Percentiles rank a stretch among this genome's conserved stretches.
Evolutionary conservation across 179 eudicot genomes (phyloP).

Genomic region (Monotropa hypopitys): DNA sequence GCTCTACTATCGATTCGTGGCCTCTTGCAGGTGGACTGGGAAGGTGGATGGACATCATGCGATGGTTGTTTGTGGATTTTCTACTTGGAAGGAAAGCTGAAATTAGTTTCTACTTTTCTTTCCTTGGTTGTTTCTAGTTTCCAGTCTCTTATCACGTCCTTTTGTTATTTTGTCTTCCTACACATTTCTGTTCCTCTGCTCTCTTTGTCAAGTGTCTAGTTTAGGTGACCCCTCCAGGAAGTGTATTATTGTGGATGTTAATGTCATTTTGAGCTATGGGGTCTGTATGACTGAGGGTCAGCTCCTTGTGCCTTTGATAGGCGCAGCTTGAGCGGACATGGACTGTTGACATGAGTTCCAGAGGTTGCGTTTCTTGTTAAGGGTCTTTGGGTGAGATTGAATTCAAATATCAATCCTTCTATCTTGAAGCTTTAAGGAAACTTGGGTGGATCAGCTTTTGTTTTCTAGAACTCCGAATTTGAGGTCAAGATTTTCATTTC

Average conservation of each 20-base stretch:
- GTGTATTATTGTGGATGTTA: constrained; percentile 3
- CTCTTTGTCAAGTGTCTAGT: constrained; percentile 9
- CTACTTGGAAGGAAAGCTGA: constrained; percentile 21
- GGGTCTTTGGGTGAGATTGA: constrained; percentile 6
- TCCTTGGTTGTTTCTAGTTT: constrained; percentile 7
- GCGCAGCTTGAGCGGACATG: constrained; percentile 16
- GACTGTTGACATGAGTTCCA: constrained; percentile 7
- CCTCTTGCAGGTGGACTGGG: constrained; percentile 16
- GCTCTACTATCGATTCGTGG: not conserved
- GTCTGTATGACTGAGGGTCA: not conserved
- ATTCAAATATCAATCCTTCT: constrained; percentile 1
- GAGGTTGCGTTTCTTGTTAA: not conserved
- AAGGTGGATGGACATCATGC: constrained; percentile 5
- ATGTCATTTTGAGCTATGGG: not conserved
- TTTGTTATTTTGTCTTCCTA: not conserved
- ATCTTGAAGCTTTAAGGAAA: constrained; percentile 7
- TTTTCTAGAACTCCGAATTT: not conserved
- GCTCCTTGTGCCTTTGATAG: constrained; percentile 7
- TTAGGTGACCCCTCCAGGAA: constrained; percentile 11
- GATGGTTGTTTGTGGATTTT: constrained; percentile 1
- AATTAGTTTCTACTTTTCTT: constrained; percentile 10
- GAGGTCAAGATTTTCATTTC: constrained; percentile 5
- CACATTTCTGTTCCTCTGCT: not conserved
- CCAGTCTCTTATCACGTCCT: constrained; percentile 6
- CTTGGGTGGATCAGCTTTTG: not conserved